Percentiles rank a stretch among this genome's conserved stretches.
phyloP scores from a whole-genome alignment of 805 yeast species.

The Candida insectalens region DNA sequence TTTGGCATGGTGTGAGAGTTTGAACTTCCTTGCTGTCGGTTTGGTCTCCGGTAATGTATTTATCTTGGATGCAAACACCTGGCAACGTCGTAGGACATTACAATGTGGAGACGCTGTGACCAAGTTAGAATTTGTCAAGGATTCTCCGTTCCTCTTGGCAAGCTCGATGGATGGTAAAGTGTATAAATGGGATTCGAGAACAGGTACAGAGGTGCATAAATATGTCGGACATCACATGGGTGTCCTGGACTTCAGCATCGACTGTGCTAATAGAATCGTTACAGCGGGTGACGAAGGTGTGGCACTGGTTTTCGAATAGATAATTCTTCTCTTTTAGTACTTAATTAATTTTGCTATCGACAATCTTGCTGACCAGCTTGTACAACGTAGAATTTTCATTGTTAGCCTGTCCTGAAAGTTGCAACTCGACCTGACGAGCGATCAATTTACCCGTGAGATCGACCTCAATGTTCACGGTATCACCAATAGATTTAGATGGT shows the following conservation, averaged over 20 bases:
- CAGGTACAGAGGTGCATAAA: constrained; percentile 65
- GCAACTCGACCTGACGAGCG: constrained; percentile 68
- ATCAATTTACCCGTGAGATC: constrained; percentile 89
- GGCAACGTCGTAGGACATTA: constrained; percentile 74
- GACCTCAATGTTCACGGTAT: constrained; percentile 80
- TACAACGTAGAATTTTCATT: constrained; percentile 40
- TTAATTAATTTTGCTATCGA: constrained; percentile 31
- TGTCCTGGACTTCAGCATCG: constrained; percentile 71
- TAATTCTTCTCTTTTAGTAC: not conserved
- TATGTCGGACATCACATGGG: constrained; percentile 95
- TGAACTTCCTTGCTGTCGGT: constrained; percentile 73
- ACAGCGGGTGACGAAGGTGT: constrained; percentile 99
- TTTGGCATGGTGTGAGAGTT: constrained; percentile 55
- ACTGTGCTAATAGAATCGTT: constrained; percentile 59
- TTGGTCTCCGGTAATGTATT: constrained; percentile 81
- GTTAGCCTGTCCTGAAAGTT: constrained; percentile 43
- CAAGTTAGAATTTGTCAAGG: constrained; percentile 53
- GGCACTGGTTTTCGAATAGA: constrained; percentile 51
- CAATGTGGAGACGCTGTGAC: constrained; percentile 78
- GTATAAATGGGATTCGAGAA: constrained; percentile 82
- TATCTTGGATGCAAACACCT: constrained; percentile 72
- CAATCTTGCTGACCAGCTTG: constrained; percentile 35
- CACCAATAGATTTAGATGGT: constrained; percentile 56
- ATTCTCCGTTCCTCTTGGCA: constrained; percentile 50
- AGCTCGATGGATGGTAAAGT: constrained; percentile 80